Evolutionary conservation across 192 early-diverging fungal genomes (phyloP).

Genomic region (Oehlia diaphana): DNA sequence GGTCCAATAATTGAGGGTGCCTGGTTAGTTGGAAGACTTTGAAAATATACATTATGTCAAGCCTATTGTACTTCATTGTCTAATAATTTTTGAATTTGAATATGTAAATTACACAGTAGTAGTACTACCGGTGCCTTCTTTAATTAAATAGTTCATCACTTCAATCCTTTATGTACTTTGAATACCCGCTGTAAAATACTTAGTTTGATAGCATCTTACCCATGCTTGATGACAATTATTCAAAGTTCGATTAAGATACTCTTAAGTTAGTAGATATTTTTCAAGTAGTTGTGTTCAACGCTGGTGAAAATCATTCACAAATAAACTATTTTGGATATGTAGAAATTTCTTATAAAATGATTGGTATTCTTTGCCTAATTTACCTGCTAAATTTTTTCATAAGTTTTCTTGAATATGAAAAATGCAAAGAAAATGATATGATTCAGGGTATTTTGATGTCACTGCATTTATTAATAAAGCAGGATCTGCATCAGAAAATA

Average conservation of each 20-base stretch:
- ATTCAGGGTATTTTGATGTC: not conserved
- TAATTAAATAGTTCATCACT: not conserved
- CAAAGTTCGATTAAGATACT: not conserved
- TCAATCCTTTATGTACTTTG: not conserved
- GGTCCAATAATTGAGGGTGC: not conserved
- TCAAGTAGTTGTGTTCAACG: not conserved
- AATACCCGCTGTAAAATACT: not conserved
- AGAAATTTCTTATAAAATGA: not conserved
- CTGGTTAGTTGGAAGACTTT: not conserved
- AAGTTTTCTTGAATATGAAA: not conserved
- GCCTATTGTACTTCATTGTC: constrained; percentile 1
- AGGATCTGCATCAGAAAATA: not conserved
- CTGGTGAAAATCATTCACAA: not conserved
- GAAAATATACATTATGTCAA: not conserved
- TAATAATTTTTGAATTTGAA: not conserved
- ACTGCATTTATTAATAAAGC: not conserved
- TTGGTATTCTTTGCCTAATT: not conserved
- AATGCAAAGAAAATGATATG: not conserved
- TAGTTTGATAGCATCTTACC: not conserved
- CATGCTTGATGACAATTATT: not conserved
- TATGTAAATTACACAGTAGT: not conserved
- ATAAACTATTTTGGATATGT: not conserved
- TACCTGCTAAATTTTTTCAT: not conserved
- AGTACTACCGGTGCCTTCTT: not conserved
- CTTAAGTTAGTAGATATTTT: not conserved